Conservation (phyloP, 805 yeast genomes). For the Lipomyces lipofer region DNA sequence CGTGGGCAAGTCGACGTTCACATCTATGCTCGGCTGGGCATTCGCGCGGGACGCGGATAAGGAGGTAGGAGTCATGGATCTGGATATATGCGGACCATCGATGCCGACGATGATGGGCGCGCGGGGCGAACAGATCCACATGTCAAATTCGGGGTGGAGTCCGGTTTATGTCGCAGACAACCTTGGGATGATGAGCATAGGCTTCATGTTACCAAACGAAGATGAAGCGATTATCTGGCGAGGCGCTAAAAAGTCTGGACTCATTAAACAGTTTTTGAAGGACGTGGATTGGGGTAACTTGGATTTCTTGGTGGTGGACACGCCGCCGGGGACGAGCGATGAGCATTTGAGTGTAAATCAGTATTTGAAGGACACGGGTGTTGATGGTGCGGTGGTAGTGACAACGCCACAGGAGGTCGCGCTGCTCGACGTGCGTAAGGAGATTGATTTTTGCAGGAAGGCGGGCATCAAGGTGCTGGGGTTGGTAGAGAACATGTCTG, state of each 20-base stretch:
- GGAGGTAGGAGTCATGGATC: constrained; percentile 95
- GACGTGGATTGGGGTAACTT: constrained; percentile 90
- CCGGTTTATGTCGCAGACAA: constrained; percentile 96
- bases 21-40: constrained; percentile 97
- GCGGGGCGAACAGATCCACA: constrained; percentile 79
- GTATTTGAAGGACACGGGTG: constrained; percentile 83
- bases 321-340: constrained; percentile 99
- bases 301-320: constrained; percentile 87
- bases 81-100: constrained; percentile 98
- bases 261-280: constrained; percentile 88
- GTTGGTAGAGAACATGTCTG: constrained; percentile 95
- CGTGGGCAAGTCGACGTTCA: constrained; percentile 95
- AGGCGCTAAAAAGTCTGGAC: constrained; percentile 91
- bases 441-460: constrained; percentile 89
- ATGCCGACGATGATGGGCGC: constrained; percentile 94
- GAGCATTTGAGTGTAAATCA: constrained; percentile 91
- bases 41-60: constrained; percentile 68
- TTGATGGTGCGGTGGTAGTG: constrained; percentile 92
- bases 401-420: constrained; percentile 99
- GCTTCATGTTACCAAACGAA: constrained; percentile 88
- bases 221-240: constrained; percentile 97
- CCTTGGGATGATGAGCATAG: constrained; percentile 92
- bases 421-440: constrained; percentile 89
- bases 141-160: constrained; percentile 91
- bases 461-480: constrained; percentile 87